phyloP scores from a whole-genome alignment of 495 filamentous ascomycete genomes.

The Penicillium manginii region DNA sequence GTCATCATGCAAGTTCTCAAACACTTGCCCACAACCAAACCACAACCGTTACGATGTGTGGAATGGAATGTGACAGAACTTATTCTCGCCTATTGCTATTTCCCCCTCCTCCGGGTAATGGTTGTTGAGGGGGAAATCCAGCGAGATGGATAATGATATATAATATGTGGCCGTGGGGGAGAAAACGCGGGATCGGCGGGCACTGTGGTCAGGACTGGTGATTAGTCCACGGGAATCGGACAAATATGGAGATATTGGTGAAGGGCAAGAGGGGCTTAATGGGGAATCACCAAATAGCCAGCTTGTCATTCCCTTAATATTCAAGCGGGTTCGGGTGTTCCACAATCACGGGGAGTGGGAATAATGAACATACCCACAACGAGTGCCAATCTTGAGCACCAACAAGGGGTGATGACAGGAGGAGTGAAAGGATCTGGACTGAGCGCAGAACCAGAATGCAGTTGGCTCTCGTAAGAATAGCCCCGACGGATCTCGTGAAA shows the following conservation, averaged over 20 bases:
- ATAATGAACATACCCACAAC: constrained; percentile 34
- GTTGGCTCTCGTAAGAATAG: neutral
- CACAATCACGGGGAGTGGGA: constrained; percentile 25
- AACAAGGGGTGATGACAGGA: neutral
- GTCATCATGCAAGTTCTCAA: constrained; percentile 47
- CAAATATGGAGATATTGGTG: neutral
- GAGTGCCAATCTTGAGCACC: constrained; percentile 23
- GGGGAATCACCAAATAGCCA: neutral
- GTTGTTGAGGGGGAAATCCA: constrained; percentile 6
- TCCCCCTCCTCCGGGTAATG: constrained; percentile 27
- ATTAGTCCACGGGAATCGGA: neutral
- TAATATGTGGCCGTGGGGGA: constrained; percentile 1
- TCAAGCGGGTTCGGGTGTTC: constrained; percentile 20
- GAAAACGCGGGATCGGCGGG: constrained; percentile 8
- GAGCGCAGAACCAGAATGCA: neutral
- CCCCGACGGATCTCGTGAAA: constrained; percentile 3
- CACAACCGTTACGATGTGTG: constrained; percentile 28
- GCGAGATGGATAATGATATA: neutral
- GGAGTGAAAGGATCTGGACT: neutral
- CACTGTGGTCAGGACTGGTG: neutral
- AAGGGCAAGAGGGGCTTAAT: neutral
- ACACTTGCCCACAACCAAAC: constrained; percentile 33
- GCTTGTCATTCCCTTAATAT: neutral
- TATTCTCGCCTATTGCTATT: constrained; percentile 17
- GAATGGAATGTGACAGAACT: constrained; percentile 20